These are phyloP conservation scores for Leccinellum rugosiceps DNA, from an alignment of 768 basidiomycete genomes.

Conservation along the genomic window DNA sequence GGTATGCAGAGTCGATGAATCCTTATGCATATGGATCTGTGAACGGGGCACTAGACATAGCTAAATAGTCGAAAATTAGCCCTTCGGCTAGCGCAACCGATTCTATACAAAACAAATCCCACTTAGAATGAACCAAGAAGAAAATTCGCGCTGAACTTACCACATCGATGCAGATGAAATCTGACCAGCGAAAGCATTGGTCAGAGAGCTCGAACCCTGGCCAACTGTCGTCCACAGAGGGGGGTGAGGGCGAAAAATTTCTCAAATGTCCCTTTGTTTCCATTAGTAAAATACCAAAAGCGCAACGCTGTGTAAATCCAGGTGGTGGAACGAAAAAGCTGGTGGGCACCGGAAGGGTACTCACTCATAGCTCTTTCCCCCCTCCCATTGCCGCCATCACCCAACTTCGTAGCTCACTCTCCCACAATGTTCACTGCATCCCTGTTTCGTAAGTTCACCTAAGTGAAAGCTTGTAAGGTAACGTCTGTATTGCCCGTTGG, in stretches of 20 bases:
- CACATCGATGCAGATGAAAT: slow-evolving; percentile 36
- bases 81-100: slow-evolving; percentile 26
- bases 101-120: slow-evolving; percentile 9
- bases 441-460: too few species aligned
- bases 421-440: neutral
- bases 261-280: slow-evolving; percentile 28
- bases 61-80: neutral
- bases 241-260: slow-evolving; percentile 35
- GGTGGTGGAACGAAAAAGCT: too few species aligned
- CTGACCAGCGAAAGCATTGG: slow-evolving; percentile 30
- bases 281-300: neutral
- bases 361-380: neutral
- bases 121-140: neutral
- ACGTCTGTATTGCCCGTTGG: too few species aligned
- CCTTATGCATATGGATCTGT: slow-evolving; percentile 16
- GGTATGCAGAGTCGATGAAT: slow-evolving; percentile 25
- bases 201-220: slow-evolving; percentile 34
- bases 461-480: too few species aligned
- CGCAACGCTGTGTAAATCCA: too few species aligned
- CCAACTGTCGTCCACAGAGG: slow-evolving; percentile 30
- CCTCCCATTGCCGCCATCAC: neutral
- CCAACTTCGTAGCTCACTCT: neutral
- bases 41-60: slow-evolving; percentile 21
- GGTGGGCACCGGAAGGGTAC: neutral
- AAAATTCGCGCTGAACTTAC: slow-evolving; percentile 12